phyloP scores from a whole-genome alignment of 2,329 filamentous ascomycete genomes.

The Elsinoe australis region DNA sequence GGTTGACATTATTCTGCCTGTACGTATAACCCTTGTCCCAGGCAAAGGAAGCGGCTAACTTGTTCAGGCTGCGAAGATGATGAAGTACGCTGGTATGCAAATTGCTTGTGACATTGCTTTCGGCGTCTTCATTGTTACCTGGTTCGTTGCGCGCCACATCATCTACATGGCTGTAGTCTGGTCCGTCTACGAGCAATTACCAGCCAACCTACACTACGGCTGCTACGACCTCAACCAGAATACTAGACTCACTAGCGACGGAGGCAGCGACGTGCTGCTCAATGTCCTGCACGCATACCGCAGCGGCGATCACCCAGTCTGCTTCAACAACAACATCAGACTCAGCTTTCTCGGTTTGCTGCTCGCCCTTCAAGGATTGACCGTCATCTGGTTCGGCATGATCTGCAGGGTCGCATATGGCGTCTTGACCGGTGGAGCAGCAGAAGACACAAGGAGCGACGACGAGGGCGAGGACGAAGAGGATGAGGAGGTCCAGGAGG shows the following conservation, averaged over 20 bases:
- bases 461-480: constrained; percentile 66
- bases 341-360: constrained; percentile 71
- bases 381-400: constrained; percentile 81
- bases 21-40: constrained; percentile 47
- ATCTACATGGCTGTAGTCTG: constrained; percentile 73
- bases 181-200: constrained; percentile 65
- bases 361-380: constrained; percentile 69
- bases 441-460: constrained; percentile 82
- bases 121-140: constrained; percentile 74
- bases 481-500: constrained; percentile 40
- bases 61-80: constrained; percentile 73
- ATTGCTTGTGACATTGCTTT: constrained; percentile 75
- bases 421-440: constrained; percentile 66
- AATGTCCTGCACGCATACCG: constrained; percentile 69
- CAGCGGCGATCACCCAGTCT: constrained; percentile 61
- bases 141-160: constrained; percentile 76
- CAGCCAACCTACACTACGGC: constrained; percentile 54
- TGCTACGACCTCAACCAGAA: constrained; percentile 60
- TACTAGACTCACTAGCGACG: constrained; percentile 46
- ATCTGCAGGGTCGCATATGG: constrained; percentile 75
- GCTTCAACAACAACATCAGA: constrained; percentile 68
- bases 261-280: constrained; percentile 37
- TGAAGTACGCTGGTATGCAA: constrained; percentile 79
- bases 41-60: no score
- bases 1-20: constrained; percentile 79